These are phyloP conservation scores for Liquidambar formosana DNA, from an alignment of 164 flowering plant species.

Conservation along the genomic window DNA sequence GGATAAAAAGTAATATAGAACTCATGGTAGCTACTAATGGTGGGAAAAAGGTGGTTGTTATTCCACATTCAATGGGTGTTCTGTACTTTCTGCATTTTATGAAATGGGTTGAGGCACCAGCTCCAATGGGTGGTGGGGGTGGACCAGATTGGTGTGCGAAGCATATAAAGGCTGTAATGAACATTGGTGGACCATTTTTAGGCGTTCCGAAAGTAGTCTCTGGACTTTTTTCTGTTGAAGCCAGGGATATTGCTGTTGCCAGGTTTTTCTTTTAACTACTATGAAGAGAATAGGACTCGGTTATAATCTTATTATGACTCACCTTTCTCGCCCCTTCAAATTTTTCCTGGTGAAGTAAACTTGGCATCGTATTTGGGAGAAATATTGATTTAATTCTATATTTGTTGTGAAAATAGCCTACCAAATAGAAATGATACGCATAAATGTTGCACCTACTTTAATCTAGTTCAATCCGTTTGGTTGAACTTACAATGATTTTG, in stretches of 20 bases:
- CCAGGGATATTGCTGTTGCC: slow-evolving; percentile 90
- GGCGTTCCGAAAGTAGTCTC: slow-evolving; percentile 95
- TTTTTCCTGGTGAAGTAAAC: no score
- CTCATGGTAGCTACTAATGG: slow-evolving; percentile 71
- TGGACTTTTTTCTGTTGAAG: slow-evolving; percentile 96
- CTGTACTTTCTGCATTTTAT: slow-evolving; percentile 73
- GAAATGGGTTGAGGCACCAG: slow-evolving; percentile 89
- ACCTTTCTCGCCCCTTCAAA: no score
- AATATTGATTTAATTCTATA: no score
- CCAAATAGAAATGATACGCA: not conserved
- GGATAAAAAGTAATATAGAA: slow-evolving; percentile 72
- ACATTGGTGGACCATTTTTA: slow-evolving; percentile 90
- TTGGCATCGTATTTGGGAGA: no score
- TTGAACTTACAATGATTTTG: not conserved
- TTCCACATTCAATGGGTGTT: slow-evolving; percentile 88
- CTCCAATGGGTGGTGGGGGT: slow-evolving; percentile 89
- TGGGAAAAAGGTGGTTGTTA: slow-evolving; percentile 62
- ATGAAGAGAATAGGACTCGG: no score
- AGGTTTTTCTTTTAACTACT: slow-evolving; percentile 43
- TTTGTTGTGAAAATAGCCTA: no score
- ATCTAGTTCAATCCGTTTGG: not conserved
- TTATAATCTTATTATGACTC: no score
- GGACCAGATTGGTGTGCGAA: slow-evolving; percentile 75
- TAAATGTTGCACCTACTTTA: not conserved
- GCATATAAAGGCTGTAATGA: slow-evolving; percentile 78